These are phyloP conservation scores for Lithocarpus polystachyus DNA, from an alignment of 306 rosid genomes.

Conservation along the genomic window DNA sequence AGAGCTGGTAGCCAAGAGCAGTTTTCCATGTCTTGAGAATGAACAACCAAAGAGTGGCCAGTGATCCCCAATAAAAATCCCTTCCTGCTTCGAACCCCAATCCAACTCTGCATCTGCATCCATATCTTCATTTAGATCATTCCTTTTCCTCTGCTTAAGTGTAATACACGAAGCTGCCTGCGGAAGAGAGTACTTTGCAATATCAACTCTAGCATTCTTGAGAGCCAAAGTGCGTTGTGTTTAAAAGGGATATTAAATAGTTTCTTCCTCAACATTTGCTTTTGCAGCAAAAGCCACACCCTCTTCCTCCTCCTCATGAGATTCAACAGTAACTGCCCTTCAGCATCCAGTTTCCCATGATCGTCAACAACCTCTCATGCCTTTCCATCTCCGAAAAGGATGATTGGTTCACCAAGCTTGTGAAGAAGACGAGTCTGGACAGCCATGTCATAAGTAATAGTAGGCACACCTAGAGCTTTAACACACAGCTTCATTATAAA, in stretches of 20 bases:
- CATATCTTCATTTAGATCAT: not conserved
- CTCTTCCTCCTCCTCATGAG: slow-evolving; percentile 74
- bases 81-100: too few species aligned
- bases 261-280: slow-evolving; percentile 66
- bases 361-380: slow-evolving; percentile 70
- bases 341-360: slow-evolving; percentile 73
- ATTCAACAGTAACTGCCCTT: slow-evolving; percentile 70
- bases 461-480: slow-evolving; percentile 85
- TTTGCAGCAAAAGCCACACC: slow-evolving; percentile 55
- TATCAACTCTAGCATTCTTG: slow-evolving; percentile 58
- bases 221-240: slow-evolving; percentile 77
- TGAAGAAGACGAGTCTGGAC: slow-evolving; percentile 72
- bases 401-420: slow-evolving; percentile 81
- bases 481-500: slow-evolving; percentile 77
- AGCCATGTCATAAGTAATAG: slow-evolving; percentile 66
- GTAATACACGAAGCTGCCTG: slow-evolving; percentile 66
- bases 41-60: too few species aligned
- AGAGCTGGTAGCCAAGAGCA: too few species aligned
- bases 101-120: too few species aligned
- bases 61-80: too few species aligned
- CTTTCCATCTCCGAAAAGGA: slow-evolving; percentile 94
- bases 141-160: slow-evolving; percentile 74
- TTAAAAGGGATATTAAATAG: slow-evolving; percentile 74
- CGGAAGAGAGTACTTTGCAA: slow-evolving; percentile 65
- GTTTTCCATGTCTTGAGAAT: too few species aligned